Percentiles rank a stretch among this genome's conserved stretches.
phyloP scores from a whole-genome alignment of 305 asterid genomes.

The Solanum aculeatissimum region DNA sequence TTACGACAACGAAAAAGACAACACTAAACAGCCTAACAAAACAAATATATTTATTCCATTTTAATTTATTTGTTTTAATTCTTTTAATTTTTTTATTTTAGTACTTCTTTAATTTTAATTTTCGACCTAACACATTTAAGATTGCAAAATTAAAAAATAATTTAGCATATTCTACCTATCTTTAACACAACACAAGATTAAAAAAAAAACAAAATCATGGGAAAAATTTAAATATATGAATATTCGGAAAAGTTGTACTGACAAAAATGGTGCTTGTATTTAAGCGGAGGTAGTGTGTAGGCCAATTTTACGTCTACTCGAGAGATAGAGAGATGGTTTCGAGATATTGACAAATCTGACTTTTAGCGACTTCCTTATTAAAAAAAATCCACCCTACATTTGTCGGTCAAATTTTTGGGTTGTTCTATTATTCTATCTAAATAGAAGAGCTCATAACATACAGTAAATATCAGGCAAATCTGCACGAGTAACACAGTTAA shows the following conservation, averaged over 20 bases:
- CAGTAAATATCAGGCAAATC: not conserved
- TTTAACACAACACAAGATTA: not conserved
- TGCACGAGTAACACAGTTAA: not conserved
- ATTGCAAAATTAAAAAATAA: not conserved
- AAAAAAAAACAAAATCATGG: not conserved
- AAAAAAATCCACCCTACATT: not conserved
- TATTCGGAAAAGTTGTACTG: too few relatives aligned
- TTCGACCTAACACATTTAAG: too few relatives aligned
- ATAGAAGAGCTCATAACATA: not conserved
- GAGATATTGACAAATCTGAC: not conserved
- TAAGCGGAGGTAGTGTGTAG: not conserved
- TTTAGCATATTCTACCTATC: not conserved
- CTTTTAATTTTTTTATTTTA: too few relatives aligned
- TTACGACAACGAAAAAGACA: not conserved
- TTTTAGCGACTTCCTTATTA: too few relatives aligned
- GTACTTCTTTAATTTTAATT: too few relatives aligned
- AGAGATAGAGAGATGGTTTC: not conserved
- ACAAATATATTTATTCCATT: not conserved
- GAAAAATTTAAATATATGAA: too few relatives aligned
- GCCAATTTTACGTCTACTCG: not conserved
- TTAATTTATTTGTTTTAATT: too few relatives aligned
- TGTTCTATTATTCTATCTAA: too few relatives aligned
- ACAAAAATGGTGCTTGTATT: not conserved
- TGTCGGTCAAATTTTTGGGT: not conserved
- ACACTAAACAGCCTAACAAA: not conserved